phyloP scores from a whole-genome alignment of 116 monocot species.

The Trichopus zeylanicus region DNA sequence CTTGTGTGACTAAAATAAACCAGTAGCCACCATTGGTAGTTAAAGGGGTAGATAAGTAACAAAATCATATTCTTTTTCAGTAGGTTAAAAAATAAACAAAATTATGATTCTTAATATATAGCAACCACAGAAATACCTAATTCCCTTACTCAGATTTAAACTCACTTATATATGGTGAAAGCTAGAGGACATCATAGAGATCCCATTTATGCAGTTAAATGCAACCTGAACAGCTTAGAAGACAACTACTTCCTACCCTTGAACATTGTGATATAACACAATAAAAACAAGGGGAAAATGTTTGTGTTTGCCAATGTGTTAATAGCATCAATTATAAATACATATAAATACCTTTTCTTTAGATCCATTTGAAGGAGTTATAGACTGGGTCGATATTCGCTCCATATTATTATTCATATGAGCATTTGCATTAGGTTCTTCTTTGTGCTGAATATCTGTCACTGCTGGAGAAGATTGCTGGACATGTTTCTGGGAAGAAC shows the following conservation, averaged over 20 bases:
- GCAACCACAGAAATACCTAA: background rate
- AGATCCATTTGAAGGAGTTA: background rate
- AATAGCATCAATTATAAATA: background rate
- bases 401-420: background rate
- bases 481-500: constrained; percentile 1
- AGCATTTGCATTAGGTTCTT: background rate
- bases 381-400: background rate
- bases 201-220: too few species aligned
- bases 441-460: background rate
- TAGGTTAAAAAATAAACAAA: background rate
- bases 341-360: constrained; percentile 6
- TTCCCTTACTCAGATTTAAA: background rate
- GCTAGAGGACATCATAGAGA: too few species aligned
- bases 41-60: too few species aligned
- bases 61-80: too few species aligned
- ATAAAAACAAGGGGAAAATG: background rate
- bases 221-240: background rate
- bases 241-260: background rate
- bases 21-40: background rate
- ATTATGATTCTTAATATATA: too few species aligned
- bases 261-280: background rate
- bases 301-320: background rate
- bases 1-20: background rate
- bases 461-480: constrained; percentile 4
- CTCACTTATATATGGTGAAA: too few species aligned